phyloP scores from a whole-genome alignment of 108 stramenopile genomes.

The Nannochloropsis granulata region DNA sequence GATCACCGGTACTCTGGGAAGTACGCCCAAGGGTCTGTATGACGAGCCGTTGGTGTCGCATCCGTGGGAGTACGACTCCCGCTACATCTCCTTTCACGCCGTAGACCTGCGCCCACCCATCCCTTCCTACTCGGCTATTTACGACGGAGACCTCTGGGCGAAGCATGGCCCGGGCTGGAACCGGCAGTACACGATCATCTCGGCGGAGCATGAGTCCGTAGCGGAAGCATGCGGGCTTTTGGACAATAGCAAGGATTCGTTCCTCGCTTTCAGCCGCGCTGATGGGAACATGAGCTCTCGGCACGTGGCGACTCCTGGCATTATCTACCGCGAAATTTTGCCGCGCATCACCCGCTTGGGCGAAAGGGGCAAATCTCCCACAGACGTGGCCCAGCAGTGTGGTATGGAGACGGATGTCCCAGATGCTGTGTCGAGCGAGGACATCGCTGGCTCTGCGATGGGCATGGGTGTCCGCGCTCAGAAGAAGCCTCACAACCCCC shows the following conservation, averaged over 20 bases:
- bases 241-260: not conserved
- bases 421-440: not conserved
- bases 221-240: not conserved
- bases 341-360: not conserved
- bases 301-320: not conserved
- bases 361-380: not conserved
- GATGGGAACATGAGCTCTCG: not conserved
- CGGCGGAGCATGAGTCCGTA: not conserved
- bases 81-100: not conserved
- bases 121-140: not conserved
- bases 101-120: not conserved
- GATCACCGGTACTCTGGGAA: not conserved
- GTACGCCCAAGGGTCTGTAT: not conserved
- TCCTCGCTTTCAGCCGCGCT: not conserved
- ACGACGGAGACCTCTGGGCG: not conserved
- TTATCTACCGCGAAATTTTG: not conserved
- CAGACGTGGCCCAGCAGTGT: not conserved
- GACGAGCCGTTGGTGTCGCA: not conserved
- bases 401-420: not conserved
- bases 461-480: not conserved
- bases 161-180: not conserved
- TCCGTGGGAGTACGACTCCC: not conserved
- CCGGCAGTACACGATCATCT: not conserved
- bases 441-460: not conserved
- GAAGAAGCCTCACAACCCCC: not conserved